Base-by-base conservation (phyloP, 1,284 basidiomycete species). In the Leccinum griseonigrum region DNA sequence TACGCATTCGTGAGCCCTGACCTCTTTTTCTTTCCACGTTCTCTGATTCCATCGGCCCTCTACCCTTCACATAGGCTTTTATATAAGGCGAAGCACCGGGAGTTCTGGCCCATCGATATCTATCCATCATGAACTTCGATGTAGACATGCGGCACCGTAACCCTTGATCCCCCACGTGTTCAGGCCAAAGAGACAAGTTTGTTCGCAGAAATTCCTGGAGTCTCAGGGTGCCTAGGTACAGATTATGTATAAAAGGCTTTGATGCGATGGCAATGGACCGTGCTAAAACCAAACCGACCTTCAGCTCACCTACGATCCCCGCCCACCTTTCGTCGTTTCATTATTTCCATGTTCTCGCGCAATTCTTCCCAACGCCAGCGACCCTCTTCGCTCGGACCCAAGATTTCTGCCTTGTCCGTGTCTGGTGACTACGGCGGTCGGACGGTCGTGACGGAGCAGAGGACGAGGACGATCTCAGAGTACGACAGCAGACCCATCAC, bases 401-500 rank as follows among this genome's bases (percentile, higher is more conserved):
- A 29, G 46, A 7, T 11, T 4, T 65, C 68, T 1, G 57, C 63
- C 40, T 60, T 68, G 63, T 56, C 65, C 7, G 57, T 56, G 4
- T 54, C 67, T 9, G 52, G 26, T 4, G 71, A 68, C 28, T 62
- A 31, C 10, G 0, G 56, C 0, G 16, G 14, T 28, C 61, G 62
- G 16, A 54, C 61, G 6, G 4, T 60, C 2, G 40, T 56, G 1
- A 43, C 60, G n/a, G 68, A 68, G 29, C 59, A 63, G 28, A 60
- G 67, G 18, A 56, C 65, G 56, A 71, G 69, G 60, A 63, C 68
- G 26, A 2, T 22, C 9, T 73, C 69, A 51, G 70, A 67, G 50
- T 67, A 59, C 34, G 62, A 67, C 26, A 60, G 60, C 34, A 60
- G 69, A 29, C 57, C 71, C 3, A 13, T 62, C 53, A 71, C 70